Evolutionary conservation across 192 early-diverging fungal species (phyloP), one percentile per base, ranked within the genome.

Genomic region (Lunasporangiospora selenospora): DNA sequence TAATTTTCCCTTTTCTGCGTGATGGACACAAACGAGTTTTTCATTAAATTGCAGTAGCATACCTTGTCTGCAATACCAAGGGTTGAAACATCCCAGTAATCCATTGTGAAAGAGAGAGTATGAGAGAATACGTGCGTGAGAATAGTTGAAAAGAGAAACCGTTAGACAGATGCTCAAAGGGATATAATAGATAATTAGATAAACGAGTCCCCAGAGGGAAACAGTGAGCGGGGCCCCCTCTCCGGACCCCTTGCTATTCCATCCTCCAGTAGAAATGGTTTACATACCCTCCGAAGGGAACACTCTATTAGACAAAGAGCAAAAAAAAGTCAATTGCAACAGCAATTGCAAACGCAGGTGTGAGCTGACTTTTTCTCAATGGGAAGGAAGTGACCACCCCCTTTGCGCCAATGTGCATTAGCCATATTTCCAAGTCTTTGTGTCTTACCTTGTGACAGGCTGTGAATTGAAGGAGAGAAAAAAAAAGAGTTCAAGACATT

Each of bases 361-460:
- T n/a, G n/a, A n/a, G n/a, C n/a, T n/a, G n/a, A n/a, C n/a, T n/a
- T n/a, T n/a, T n/a, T n/a, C n/a, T n/a, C n/a, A n/a, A n/a, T n/a
- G n/a, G n/a, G n/a, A n/a, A n/a, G n/a, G n/a, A n/a, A n/a, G n/a
- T n/a, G n/a, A n/a, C n/a, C n/a, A n/a, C n/a, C n/a, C n/a, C n/a
- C n/a, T n/a, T n/a, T n/a, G n/a, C n/a, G n/a, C n/a, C n/a, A n/a
- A n/a, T n/a, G n/a, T n/a, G n/a, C n/a, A n/a, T n/a, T n/a, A n/a
- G n/a, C n/a, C n/a, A n/a, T n/a, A n/a, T n/a, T n/a, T n/a, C n/a
- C n/a, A n/a, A n/a, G n/a, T n/a, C n/a, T n/a, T n/a, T n/a, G n/a
- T n/a, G n/a, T n/a, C n/a, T 32, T 61, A 70, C 66, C 66, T 70
- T 70, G 23, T 70, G 66, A 51, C 66, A 70, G 21, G 66, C 66